phyloP scores from a whole-genome alignment of 2,329 filamentous ascomycete species.

The Pseudocercospora macadamiae region DNA sequence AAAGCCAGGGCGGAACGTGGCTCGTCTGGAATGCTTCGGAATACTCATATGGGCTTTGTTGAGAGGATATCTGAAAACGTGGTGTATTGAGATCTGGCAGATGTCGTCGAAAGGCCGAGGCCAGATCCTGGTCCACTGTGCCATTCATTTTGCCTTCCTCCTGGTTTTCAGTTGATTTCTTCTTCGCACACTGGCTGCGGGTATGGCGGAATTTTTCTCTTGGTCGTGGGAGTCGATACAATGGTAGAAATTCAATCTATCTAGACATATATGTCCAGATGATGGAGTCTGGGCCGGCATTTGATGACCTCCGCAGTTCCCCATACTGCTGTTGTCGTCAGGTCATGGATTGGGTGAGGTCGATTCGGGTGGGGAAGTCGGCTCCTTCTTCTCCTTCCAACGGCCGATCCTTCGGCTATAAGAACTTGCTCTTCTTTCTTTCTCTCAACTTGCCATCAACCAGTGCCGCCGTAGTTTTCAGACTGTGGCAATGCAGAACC shows the following conservation, averaged over 20 bases:
- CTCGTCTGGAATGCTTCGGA: slow-evolving; percentile 41
- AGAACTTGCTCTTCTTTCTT: background rate
- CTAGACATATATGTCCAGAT: background rate
- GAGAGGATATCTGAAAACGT: slow-evolving; percentile 64
- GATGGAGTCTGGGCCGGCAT: background rate
- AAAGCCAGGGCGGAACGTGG: slow-evolving; percentile 34
- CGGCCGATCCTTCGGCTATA: slow-evolving; percentile 10
- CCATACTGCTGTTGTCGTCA: slow-evolving; percentile 15
- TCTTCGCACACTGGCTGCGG: too few species aligned
- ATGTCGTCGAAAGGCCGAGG: slow-evolving; percentile 55
- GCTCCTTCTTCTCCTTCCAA: slow-evolving; percentile 1
- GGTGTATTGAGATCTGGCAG: slow-evolving; percentile 63
- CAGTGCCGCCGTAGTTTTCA: background rate
- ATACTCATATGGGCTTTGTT: slow-evolving; percentile 65
- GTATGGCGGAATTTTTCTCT: too few species aligned
- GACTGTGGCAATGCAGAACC: background rate
- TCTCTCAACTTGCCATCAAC: background rate
- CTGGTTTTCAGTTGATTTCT: too few species aligned
- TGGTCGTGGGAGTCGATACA: too few species aligned
- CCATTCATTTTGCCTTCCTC: slow-evolving; percentile 8
- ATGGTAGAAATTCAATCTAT: too few species aligned
- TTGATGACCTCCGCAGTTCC: background rate
- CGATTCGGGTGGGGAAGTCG: slow-evolving; percentile 1
- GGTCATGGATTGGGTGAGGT: slow-evolving; percentile 15
- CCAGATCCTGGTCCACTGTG: slow-evolving; percentile 21